Evolutionary conservation across 1,139 yeast species (phyloP).

Genomic region (Yamadazyma diddensiae): DNA sequence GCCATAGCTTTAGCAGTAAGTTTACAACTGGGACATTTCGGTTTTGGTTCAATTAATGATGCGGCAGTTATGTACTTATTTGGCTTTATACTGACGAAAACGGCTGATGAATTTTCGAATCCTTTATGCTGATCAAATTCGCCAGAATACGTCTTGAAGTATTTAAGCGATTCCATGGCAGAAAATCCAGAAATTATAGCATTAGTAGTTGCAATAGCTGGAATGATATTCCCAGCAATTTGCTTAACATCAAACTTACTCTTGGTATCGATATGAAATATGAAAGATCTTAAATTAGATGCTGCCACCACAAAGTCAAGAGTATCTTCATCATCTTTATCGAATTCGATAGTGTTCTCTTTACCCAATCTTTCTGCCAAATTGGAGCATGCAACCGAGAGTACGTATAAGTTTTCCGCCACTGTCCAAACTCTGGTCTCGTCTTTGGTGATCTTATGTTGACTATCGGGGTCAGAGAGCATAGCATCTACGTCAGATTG

Average conservation of each 20-base stretch:
- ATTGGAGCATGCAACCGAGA: conserved; percentile 46
- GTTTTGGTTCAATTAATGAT: conserved; percentile 56
- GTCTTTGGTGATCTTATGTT: conserved; percentile 26
- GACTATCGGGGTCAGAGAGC: conserved; percentile 10
- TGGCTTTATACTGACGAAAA: conserved; percentile 67
- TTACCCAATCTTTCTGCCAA: conserved; percentile 50
- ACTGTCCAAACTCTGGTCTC: conserved; percentile 68
- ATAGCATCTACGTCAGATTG: conserved; percentile 16
- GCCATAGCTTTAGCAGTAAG: conserved; percentile 48
- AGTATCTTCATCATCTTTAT: conserved; percentile 93
- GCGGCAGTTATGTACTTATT: conserved; percentile 69
- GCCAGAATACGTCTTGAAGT: conserved; percentile 25
- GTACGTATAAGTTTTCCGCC: conserved; percentile 61
- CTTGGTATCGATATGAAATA: conserved; percentile 70
- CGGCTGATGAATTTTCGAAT: conserved; percentile 40
- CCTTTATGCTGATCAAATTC: conserved; percentile 16
- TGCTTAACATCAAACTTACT: conserved; percentile 87
- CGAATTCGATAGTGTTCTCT: conserved; percentile 62
- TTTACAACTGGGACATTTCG: conserved; percentile 74
- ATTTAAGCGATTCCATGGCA: conserved; percentile 64
- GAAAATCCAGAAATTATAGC: conserved; percentile 93
- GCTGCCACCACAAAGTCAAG: conserved; percentile 85
- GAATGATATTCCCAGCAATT: conserved; percentile 96
- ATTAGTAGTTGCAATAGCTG: conserved; percentile 97
- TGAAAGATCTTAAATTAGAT: conserved; percentile 72